Conservation (phyloP, 352 stramenopile genomes). For the Phytopythium litorale region DNA sequence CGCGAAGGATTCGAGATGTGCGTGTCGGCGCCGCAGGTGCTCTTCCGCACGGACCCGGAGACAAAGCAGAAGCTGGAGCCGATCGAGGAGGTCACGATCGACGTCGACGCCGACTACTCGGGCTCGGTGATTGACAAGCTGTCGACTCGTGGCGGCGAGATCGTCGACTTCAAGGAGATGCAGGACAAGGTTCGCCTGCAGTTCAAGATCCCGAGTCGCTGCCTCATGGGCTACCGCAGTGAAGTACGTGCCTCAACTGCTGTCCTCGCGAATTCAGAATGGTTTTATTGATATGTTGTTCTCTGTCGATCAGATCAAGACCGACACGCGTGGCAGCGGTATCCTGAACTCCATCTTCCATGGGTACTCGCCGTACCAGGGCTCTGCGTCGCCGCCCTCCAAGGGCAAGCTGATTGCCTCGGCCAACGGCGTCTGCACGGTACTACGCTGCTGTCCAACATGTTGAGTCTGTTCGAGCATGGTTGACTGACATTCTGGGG, state of each 20-base stretch:
- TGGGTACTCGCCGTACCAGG: conserved; percentile 90
- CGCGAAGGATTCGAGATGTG: conserved; percentile 98
- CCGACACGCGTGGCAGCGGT: conserved; percentile 92
- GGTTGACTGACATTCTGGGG: not conserved
- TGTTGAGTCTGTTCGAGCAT: not conserved
- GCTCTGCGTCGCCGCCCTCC: conserved; percentile 59
- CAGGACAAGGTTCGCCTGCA: conserved; percentile 92
- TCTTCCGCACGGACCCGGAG: conserved; percentile 87
- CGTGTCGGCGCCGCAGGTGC: conserved; percentile 95
- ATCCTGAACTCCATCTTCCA: conserved; percentile 97
- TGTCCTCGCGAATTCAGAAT: not conserved
- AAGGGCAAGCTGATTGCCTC: conserved; percentile 87
- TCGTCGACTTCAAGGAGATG: conserved; percentile 90
- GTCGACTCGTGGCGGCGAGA: conserved; percentile 91
- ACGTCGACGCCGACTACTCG: conserved; percentile 96
- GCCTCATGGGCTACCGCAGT: conserved; percentile 95
- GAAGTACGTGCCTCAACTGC: conserved; percentile 21
- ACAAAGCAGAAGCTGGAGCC: conserved; percentile 87
- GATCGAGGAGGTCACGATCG: conserved; percentile 94
- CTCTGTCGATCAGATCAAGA: conserved; percentile 83
- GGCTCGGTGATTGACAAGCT: conserved; percentile 97
- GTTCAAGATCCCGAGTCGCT: conserved; percentile 96
- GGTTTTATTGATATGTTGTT: not conserved
- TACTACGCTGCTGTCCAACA: not conserved
- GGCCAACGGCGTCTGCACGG: conserved; percentile 60